Conservation (phyloP, 192 early-diverging fungal genomes). For the Linnemannia hyalina region DNA sequence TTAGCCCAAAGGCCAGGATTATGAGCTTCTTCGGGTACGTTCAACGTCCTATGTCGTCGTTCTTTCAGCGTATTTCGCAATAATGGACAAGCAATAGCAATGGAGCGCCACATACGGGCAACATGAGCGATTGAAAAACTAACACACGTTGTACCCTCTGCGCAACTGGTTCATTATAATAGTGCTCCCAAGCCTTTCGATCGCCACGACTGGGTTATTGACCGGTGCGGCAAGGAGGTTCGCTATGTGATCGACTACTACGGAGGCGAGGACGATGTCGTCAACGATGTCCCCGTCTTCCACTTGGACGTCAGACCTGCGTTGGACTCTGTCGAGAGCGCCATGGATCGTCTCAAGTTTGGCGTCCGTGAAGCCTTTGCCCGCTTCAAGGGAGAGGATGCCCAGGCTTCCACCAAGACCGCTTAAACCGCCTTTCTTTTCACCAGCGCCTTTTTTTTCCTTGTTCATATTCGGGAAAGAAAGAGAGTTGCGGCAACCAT, state of each 20-base stretch:
- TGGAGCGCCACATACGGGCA: not conserved
- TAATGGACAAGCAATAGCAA: not conserved
- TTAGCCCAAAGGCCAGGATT: constrained; percentile 80
- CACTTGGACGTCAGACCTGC: constrained; percentile 96
- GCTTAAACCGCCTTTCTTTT: constrained; percentile 5
- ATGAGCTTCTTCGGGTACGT: constrained; percentile 76
- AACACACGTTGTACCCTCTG: not conserved
- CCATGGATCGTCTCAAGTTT: constrained; percentile 75
- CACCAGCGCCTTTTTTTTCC: not conserved
- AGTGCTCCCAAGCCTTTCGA: constrained; percentile 94
- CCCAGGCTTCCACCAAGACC: constrained; percentile 24
- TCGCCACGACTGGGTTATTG: constrained; percentile 97
- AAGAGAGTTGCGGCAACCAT: not conserved
- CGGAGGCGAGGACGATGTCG: constrained; percentile 75
- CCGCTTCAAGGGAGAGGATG: constrained; percentile 46
- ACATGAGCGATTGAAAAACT: not conserved
- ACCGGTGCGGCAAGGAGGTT: constrained; percentile 88
- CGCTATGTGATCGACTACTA: constrained; percentile 99
- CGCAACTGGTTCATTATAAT: not conserved
- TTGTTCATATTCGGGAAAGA: not conserved
- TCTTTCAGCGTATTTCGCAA: not conserved
- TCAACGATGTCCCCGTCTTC: constrained; percentile 85
- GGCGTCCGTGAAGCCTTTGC: constrained; percentile 66
- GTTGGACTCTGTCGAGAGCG: constrained; percentile 79
- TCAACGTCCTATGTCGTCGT: not conserved